Base-by-base conservation (phyloP, 148 eudicot species). In the Mesembryanthemum crystallinum region DNA sequence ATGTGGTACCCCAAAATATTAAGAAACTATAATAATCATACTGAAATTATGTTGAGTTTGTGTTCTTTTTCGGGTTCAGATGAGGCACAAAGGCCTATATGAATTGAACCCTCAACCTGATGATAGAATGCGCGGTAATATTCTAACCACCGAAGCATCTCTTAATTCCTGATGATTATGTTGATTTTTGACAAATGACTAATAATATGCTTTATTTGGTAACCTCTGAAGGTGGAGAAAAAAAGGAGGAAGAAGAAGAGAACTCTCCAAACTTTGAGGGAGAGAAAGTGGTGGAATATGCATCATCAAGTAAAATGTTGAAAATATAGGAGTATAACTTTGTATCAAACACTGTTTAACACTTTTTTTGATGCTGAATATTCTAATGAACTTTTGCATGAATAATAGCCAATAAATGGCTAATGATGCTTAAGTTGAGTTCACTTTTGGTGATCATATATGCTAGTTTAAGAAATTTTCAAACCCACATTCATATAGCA, bases 321-420 rank as follows among this genome's bases (percentile, higher is more conserved):
- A 11, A 10, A 45, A 45, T 8, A 13, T 0, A 45, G 9, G 43
- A 35, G 57, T 73, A 73, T 11, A 25, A 73, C 60, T 57, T 65
- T 18, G 51, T 23, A 73, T 73, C 9, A 67, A 43, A 13, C 5
- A 27, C 29, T 25, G 24, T 27, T 65, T 21, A 28, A 21, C 35
- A 25, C 57, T 67, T 67, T 73, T 60, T 45, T 25, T 67, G 32
- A 79, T 61, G 33, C 43, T 37, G 60, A 75, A 76, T 80, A 76
- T 76, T 80, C 67, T 57, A 70, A 21, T 23, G 33, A 80, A 65
- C 68, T 80, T 80, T 71, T 80, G 76, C 83, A 80, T 75, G 82
- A 80, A 67, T 60, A 67, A 61, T 59, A 21, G 70, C 65, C 32
- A 73, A 60, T 57, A 21, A 9, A 33, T 49, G n/a, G 9, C 4